Percentiles rank a stretch among this genome's conserved stretches.
Evolutionary conservation across 1,284 basidiomycete genomes (phyloP).

Genomic region (Papiliotrema laurentii): DNA sequence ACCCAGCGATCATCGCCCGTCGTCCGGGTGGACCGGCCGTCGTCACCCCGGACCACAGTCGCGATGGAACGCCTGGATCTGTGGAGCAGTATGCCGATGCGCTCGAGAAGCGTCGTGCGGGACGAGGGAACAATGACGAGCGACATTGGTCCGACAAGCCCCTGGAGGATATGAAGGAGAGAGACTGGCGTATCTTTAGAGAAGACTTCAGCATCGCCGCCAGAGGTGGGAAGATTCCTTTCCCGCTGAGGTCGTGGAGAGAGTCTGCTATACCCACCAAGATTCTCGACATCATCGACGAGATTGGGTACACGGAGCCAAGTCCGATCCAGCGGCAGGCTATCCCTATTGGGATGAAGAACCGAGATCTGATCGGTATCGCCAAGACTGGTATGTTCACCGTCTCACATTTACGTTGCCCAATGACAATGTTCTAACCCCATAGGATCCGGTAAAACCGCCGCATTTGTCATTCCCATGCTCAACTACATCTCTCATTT

Average conservation of each 20-base stretch:
- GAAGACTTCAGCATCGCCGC: slow-evolving; percentile 97
- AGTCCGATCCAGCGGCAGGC: slow-evolving; percentile 96
- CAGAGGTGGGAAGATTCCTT: slow-evolving; percentile 84
- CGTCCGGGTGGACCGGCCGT: slow-evolving; percentile 63
- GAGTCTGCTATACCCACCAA: slow-evolving; percentile 77
- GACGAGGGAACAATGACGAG: slow-evolving; percentile 77
- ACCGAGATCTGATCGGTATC: slow-evolving; percentile 94
- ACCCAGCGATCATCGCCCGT: slow-evolving; percentile 78
- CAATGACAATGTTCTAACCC: slow-evolving; percentile 6
- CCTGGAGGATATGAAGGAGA: slow-evolving; percentile 88
- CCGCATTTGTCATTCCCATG: slow-evolving; percentile 99
- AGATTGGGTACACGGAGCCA: slow-evolving; percentile 94
- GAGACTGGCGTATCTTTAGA: slow-evolving; percentile 98
- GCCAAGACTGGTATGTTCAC: slow-evolving; percentile 78
- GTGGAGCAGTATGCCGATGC: slow-evolving; percentile 58
- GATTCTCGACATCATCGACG: slow-evolving; percentile 78
- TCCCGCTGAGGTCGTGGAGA: slow-evolving; percentile 84
- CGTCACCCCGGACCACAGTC: neutral
- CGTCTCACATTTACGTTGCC: neutral
- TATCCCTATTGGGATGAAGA: slow-evolving; percentile 93
- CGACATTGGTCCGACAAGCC: slow-evolving; percentile 98
- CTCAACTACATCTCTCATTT: slow-evolving; percentile 85
- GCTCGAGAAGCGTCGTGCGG: slow-evolving; percentile 74
- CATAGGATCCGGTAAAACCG: slow-evolving; percentile 98
- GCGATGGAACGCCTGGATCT: neutral